Evolutionary conservation across 176 grass and related monocot species (phyloP), one percentile per base, ranked within the genome.

Genomic region (Bolboschoenus planiculmis): DNA sequence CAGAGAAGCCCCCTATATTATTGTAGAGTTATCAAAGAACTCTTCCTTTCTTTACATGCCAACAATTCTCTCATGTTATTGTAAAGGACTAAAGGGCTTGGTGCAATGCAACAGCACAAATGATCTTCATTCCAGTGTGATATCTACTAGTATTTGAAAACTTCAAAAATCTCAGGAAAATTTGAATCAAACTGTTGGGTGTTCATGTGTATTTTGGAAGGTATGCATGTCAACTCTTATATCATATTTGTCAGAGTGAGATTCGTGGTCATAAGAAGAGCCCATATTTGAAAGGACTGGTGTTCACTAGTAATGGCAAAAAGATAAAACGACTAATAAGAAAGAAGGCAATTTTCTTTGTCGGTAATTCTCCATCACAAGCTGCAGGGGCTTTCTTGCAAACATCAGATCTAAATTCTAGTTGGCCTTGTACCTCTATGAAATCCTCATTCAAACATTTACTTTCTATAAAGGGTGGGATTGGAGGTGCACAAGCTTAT

Each of bases 401-500:
- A 48, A 75, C 16, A 48, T 48, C 29, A 15, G 23, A 29, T 59
- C 7, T 15, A 26, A 4, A 43, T n/a, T n/a, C n/a, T n/a, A n/a
- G n/a, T 50, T 50, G 20, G 2, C 11, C 30, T 14, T 65, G 27
- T 5, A 34, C 61, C 4, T 65, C 4, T 33, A 34, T 65, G 10
- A 65, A 33, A 34, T 65, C 30, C 61, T 65, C 10, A 65, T 35
- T 65, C 7, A 51, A 33, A 23, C 72, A 44, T 31, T 76, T 75
- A 29, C 10, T 61, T 89, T 43, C 77, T 44, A 74, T 79, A 21
- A 48, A 98, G 89, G 95, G 92, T 58, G 95, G 95, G 31, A 76
- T 95, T 16, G 81, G 75, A 54, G 95, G 92, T 62, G 92, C 92
- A 51, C 78, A 93, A 85, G 87, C 85, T 73, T 90, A 88, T 84